Evolutionary conservation across 2,329 filamentous ascomycete genomes (phyloP).

Genomic region (Sphaerulina populicola): DNA sequence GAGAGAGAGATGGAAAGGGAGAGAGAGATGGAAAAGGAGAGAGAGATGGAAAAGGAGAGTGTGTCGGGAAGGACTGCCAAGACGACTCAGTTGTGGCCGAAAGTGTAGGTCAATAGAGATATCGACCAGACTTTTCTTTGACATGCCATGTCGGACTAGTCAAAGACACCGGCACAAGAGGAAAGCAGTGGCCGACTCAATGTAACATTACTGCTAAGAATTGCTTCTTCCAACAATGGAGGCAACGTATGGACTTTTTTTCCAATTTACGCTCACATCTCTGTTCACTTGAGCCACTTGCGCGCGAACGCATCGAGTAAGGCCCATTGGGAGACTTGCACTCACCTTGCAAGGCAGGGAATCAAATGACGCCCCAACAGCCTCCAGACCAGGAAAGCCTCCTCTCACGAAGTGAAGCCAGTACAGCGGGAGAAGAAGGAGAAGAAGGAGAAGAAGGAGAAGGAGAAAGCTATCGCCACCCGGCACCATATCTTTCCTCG

Average conservation of each 20-base stretch:
- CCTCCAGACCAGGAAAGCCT: background rate
- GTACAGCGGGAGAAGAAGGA: background rate
- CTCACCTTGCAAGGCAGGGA: background rate
- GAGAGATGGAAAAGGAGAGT: too few species aligned
- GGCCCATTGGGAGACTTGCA: background rate
- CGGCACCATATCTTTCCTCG: background rate
- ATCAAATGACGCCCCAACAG: background rate
- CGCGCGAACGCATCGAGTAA: background rate
- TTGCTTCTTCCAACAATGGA: too few species aligned
- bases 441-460: too few species aligned
- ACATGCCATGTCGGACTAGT: background rate
- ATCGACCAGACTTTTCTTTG: background rate
- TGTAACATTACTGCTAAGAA: too few species aligned
- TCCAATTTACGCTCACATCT: too few species aligned
- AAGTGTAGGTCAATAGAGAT: background rate
- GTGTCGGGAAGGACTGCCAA: background rate
- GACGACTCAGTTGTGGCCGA: background rate
- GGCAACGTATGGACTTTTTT: too few species aligned
- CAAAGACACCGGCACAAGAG: background rate
- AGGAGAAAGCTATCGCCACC: too few species aligned
- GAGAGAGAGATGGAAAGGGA: too few species aligned
- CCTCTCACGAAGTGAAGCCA: background rate
- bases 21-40: too few species aligned
- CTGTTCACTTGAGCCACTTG: too few species aligned
- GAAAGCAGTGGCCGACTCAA: background rate